Conservation (phyloP, 768 basidiomycete genomes). For the Mycena leptocephala region DNA sequence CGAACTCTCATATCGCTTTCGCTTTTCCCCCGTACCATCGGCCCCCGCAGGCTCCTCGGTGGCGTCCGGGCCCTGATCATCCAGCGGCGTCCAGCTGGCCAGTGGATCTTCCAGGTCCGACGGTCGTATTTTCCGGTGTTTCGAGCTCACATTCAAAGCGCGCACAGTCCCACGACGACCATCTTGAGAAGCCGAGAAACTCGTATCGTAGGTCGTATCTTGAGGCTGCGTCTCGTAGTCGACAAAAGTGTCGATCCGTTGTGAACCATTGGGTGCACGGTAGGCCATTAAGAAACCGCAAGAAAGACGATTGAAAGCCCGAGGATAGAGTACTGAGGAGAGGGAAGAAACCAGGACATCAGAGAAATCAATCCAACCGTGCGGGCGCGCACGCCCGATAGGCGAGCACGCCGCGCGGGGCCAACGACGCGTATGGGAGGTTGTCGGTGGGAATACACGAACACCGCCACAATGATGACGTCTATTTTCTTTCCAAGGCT, state of each 20-base stretch:
- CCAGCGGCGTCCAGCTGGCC: not conserved
- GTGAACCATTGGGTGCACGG: not conserved
- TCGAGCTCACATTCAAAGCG: not conserved
- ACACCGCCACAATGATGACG: too few species aligned
- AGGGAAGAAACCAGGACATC: too few species aligned
- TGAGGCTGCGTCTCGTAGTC: not conserved
- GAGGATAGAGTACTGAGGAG: not conserved
- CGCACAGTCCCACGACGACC: not conserved
- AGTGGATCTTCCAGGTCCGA: not conserved
- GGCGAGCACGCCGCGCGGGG: too few species aligned
- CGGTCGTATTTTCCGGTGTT: not conserved
- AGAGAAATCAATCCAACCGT: too few species aligned
- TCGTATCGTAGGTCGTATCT: not conserved
- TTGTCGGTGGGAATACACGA: too few species aligned
- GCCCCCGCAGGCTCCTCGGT: not conserved
- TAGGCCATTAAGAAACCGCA: not conserved
- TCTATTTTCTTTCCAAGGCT: too few species aligned
- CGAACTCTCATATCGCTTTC: constrained; percentile 6
- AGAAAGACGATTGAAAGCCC: too few species aligned
- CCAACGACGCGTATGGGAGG: too few species aligned
- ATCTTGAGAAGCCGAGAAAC: not conserved
- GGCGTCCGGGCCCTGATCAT: not conserved
- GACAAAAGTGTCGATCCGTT: not conserved
- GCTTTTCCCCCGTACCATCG: not conserved
- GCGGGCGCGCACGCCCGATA: too few species aligned